These are phyloP conservation scores for Jamesozyma spencerorum DNA, from an alignment of 805 yeast species.

Conservation along the genomic window DNA sequence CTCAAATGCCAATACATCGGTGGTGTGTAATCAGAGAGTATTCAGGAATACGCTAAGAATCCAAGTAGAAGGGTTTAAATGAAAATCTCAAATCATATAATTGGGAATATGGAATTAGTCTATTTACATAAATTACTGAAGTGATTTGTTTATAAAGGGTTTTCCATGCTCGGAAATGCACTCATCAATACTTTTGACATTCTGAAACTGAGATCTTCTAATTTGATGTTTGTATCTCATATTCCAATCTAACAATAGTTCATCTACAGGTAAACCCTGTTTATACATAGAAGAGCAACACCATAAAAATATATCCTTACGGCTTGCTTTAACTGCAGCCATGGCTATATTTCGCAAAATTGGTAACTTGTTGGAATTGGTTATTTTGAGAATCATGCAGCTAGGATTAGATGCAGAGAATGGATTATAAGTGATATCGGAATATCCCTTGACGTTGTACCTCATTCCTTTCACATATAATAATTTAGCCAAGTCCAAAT, in stretches of 20 bases:
- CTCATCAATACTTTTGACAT: slow-evolving; percentile 4
- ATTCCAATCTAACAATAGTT: slow-evolving; percentile 22
- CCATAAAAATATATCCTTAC: slow-evolving; percentile 22
- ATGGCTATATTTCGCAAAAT: slow-evolving; percentile 22
- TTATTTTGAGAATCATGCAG: slow-evolving; percentile 13
- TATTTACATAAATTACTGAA: slow-evolving; percentile 1
- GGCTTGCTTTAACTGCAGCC: slow-evolving; percentile 10
- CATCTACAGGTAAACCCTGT: slow-evolving; percentile 17
- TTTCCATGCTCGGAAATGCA: slow-evolving; percentile 5
- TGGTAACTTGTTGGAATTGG: slow-evolving; percentile 13
- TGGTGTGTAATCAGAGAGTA: too few species aligned
- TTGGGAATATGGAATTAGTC: not conserved
- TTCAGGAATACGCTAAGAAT: too few species aligned
- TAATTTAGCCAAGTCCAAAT: slow-evolving; percentile 18
- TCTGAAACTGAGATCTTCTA: slow-evolving; percentile 7
- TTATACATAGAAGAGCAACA: slow-evolving; percentile 17
- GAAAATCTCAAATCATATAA: too few species aligned
- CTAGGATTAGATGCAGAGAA: slow-evolving; percentile 15
- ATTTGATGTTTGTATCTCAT: slow-evolving; percentile 15
- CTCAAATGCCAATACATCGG: too few species aligned
- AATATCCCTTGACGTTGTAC: not conserved
- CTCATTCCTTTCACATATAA: slow-evolving; percentile 9
- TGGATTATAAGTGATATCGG: slow-evolving; percentile 12
- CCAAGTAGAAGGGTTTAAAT: too few species aligned
- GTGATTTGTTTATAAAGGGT: slow-evolving; percentile 6